These are phyloP conservation scores for Rhizomucor miehei DNA, from an alignment of 371 early-diverging fungal genomes.

Conservation along the genomic window DNA sequence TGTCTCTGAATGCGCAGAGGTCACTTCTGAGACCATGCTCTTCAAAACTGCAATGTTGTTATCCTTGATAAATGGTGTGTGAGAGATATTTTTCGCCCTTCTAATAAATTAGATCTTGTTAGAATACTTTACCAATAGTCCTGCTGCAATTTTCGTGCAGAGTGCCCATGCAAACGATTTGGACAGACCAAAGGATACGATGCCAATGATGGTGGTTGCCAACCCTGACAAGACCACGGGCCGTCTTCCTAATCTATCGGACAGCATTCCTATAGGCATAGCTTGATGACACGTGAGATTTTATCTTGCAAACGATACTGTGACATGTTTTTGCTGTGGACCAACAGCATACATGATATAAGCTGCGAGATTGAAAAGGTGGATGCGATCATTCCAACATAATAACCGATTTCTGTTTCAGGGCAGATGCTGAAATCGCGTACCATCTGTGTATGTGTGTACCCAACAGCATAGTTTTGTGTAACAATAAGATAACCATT, in stretches of 20 bases:
- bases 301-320: neutral
- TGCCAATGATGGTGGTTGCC: conserved; percentile 68
- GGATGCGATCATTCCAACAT: conserved; percentile 64
- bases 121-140: conserved; percentile 65
- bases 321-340: neutral
- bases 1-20: conserved; percentile 41
- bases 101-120: too few species aligned
- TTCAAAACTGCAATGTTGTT: conserved; percentile 84
- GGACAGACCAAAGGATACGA: conserved; percentile 74
- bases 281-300: conserved; percentile 14
- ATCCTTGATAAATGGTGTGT: conserved; percentile 24
- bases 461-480: too few species aligned
- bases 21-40: conserved; percentile 84
- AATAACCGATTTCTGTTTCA: conserved; percentile 60
- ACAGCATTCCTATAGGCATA: conserved; percentile 63
- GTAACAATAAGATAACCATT: too few species aligned
- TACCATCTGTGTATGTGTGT: conserved; percentile 44
- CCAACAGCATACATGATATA: conserved; percentile 34
- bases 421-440: conserved; percentile 55
- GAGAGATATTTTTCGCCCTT: too few species aligned
- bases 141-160: conserved; percentile 65
- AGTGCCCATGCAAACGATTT: conserved; percentile 68
- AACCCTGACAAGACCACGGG: conserved; percentile 84
- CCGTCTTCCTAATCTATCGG: conserved; percentile 67
- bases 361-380: conserved; percentile 67